phyloP scores from a whole-genome alignment of 192 early-diverging fungal genomes.

The Entophlyctis helioformis region DNA sequence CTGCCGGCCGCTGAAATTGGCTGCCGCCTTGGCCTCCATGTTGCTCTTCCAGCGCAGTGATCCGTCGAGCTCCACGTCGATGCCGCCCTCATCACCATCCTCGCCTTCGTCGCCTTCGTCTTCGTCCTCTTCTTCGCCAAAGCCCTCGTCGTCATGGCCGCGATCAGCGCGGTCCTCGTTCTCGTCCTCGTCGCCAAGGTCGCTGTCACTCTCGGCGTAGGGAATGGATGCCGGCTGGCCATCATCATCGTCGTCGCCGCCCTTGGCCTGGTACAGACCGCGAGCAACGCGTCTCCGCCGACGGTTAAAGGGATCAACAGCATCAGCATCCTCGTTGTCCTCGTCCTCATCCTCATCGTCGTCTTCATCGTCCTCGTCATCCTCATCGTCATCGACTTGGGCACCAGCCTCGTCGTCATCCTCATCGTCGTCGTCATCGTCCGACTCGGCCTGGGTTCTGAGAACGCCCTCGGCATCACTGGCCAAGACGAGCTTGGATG shows the following conservation, averaged over 20 bases:
- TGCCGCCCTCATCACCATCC: conserved; percentile 15
- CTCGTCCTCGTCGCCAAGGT: conserved; percentile 43
- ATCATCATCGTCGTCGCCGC: conserved; percentile 32
- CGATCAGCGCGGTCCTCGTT: conserved; percentile 34
- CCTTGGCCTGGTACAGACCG: conserved; percentile 16
- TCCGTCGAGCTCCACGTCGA: conserved; percentile 44
- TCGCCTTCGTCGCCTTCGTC: conserved; percentile 43
- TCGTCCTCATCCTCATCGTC: conserved; percentile 26
- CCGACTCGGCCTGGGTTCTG: conserved; percentile 11
- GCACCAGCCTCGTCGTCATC: conserved; percentile 33
- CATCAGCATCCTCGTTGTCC: conserved; percentile 28
- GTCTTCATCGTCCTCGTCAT: conserved; percentile 27
- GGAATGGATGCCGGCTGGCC: conserved; percentile 31
- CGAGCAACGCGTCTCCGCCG: neutral
- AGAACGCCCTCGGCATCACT: conserved; percentile 44
- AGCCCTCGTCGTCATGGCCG: conserved; percentile 27
- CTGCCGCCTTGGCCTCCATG: conserved; percentile 47
- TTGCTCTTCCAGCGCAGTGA: conserved; percentile 59
- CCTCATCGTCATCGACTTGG: conserved; percentile 18
- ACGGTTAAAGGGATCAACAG: conserved; percentile 24
- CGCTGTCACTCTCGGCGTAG: conserved; percentile 58
- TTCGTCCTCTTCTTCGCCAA: conserved; percentile 39
- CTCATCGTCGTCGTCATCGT: conserved; percentile 25
- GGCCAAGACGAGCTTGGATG: conserved; percentile 43
- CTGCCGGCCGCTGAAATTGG: conserved; percentile 33